Base-by-base conservation (phyloP, 2,329 filamentous ascomycete genomes). In the Phialemoniopsis sp. region DNA sequence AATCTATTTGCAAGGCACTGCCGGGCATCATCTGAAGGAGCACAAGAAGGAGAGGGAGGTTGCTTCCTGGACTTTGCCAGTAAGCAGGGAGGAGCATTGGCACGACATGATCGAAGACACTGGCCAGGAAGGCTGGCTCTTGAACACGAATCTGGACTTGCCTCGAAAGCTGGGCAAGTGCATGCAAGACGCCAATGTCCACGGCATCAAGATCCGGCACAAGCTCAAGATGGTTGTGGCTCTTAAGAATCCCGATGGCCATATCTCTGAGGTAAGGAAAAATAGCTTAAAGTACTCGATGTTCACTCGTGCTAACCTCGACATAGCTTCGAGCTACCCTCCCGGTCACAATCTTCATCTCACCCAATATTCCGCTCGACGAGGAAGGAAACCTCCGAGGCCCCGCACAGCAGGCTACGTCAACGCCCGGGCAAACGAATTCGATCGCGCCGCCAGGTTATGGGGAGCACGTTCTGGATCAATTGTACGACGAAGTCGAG, bases 291-390 rank as follows among this genome's bases (percentile, higher is more conserved):
- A n/a, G 71, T 54, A 41, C 32, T 38, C 14, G 18, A 10, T n/a
- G n/a, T n/a, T 51, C 33, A 54, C 39, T 48, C 43, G 58, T 45
- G 17, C 29, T 40, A 16, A 43, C 30, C 48, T 87, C 10, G 21
- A 6, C 6, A 26, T 26, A 26, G 81, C 78, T 96, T 38, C 85
- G 91, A 38, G 91, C 91, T 34, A 93, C 89, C 32, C 78, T 97
- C 26, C 90, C 93, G 2, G 78, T 97, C 13, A 89, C 89, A 39
- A 83, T 98, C 30, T 96, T 95, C 64, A 96, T 97, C 49, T 98
- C 93, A 5, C 91, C 93, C 1, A 93, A 93, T 55, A 81, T 95
- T 53, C 85, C 89, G 0, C 78, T 96, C 29, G 88, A 93, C 53
- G 89, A 95, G 38, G 79, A 91, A 44, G 93, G 95, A 51, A 84